These are phyloP conservation scores for Puya raimondii DNA, from an alignment of 176 grass and related monocot genomes.

Conservation along the genomic window DNA sequence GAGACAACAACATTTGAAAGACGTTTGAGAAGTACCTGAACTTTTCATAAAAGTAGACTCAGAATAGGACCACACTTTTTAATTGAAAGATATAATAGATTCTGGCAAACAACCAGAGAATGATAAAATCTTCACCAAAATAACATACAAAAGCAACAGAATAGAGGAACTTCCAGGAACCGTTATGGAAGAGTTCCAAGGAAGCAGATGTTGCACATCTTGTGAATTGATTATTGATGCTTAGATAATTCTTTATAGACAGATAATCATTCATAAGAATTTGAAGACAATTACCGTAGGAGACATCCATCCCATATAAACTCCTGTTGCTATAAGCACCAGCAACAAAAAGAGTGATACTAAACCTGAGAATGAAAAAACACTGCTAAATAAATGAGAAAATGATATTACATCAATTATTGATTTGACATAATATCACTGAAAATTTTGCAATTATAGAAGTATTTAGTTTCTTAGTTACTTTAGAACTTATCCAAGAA, in stretches of 20 bases:
- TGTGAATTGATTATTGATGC: neutral
- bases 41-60: neutral
- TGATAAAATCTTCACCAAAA: too few species aligned
- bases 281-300: slow-evolving; percentile 34
- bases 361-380: slow-evolving; percentile 43
- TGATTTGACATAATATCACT: neutral
- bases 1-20: too few species aligned
- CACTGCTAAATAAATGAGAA: neutral
- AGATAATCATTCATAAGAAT: neutral
- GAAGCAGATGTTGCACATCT: too few species aligned
- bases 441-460: neutral
- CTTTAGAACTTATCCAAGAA: too few species aligned
- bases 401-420: neutral
- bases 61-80: too few species aligned
- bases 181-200: too few species aligned
- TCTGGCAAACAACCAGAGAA: too few species aligned
- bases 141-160: too few species aligned
- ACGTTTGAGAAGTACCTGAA: too few species aligned
- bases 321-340: slow-evolving; percentile 29
- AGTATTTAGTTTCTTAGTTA: neutral
- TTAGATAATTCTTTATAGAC: neutral
- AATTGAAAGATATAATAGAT: too few species aligned
- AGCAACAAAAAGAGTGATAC: slow-evolving; percentile 49
- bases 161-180: too few species aligned
- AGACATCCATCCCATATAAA: slow-evolving; percentile 54